These are phyloP conservation scores for Clavariopsis aquatica DNA, from an alignment of 495 filamentous ascomycete species.

Conservation along the genomic window DNA sequence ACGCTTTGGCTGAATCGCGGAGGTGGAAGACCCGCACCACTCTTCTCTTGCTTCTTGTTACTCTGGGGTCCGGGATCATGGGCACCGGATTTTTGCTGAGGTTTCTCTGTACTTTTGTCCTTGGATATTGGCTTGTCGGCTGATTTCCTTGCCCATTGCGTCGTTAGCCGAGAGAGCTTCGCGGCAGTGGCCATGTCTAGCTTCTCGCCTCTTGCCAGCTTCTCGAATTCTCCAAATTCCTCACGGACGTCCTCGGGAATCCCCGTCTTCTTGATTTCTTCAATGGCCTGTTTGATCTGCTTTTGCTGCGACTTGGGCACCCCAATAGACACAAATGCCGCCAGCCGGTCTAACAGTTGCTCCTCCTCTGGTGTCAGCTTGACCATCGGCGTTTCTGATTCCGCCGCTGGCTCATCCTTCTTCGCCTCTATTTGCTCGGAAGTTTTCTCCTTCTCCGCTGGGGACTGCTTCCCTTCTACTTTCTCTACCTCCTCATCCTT, in stretches of 20 bases:
- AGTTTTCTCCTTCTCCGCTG: conserved; percentile 5
- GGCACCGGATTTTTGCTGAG: conserved; percentile 45
- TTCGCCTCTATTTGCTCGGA: neutral
- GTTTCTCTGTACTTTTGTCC: conserved; percentile 27
- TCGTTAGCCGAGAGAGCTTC: conserved; percentile 53
- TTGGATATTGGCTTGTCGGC: conserved; percentile 37
- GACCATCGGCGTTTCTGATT: conserved; percentile 13
- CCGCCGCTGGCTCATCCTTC: conserved; percentile 8
- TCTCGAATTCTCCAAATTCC: conserved; percentile 53
- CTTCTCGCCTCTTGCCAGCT: conserved; percentile 44
- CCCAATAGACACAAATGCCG: conserved; percentile 50
- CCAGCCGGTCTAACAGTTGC: conserved; percentile 48
- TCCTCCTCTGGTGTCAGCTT: conserved; percentile 47
- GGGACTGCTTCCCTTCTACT: conserved; percentile 13
- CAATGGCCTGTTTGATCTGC: conserved; percentile 48
- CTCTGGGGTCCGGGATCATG: conserved; percentile 44
- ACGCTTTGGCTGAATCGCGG: conserved; percentile 52
- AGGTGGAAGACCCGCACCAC: conserved; percentile 42
- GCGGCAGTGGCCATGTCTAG: conserved; percentile 53
- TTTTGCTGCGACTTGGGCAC: conserved; percentile 50
- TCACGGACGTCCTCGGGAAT: conserved; percentile 55
- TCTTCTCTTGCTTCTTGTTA: conserved; percentile 45
- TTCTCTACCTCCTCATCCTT: conserved; percentile 30
- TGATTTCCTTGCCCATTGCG: conserved; percentile 47
- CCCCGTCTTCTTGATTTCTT: conserved; percentile 54